A percentile compares a stretch with the other conserved stretches of the same genome.
These are phyloP conservation scores for Colletotrichum euphorbiae DNA, from an alignment of 2,329 filamentous ascomycete genomes.

Conservation along the genomic window DNA sequence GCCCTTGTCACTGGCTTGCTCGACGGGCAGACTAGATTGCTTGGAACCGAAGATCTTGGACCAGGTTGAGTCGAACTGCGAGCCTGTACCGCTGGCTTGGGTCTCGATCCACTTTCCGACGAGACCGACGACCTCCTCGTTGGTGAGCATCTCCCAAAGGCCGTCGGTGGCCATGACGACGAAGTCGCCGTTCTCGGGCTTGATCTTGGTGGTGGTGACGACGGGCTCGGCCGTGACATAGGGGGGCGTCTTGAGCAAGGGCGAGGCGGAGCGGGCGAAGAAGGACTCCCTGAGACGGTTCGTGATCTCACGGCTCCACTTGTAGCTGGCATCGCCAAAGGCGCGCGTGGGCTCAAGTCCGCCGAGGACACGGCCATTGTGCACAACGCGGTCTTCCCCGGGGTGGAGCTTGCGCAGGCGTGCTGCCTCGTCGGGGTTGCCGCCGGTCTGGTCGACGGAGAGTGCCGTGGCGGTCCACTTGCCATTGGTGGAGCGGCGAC, in stretches of 20 bases:
- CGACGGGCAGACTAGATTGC: slow-evolving; percentile 76
- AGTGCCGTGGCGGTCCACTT: slow-evolving; percentile 94
- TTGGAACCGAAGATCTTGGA: slow-evolving; percentile 69
- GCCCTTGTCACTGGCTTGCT: slow-evolving; percentile 64
- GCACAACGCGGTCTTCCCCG: slow-evolving; percentile 86
- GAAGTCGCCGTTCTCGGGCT: slow-evolving; percentile 92
- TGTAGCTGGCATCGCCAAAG: slow-evolving; percentile 97
- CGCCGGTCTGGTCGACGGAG: slow-evolving; percentile 93
- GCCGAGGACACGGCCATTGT: slow-evolving; percentile 90
- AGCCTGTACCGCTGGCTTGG: slow-evolving; percentile 66
- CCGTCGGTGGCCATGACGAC: slow-evolving; percentile 97
- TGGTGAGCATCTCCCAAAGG: slow-evolving; percentile 98
- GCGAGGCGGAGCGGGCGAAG: slow-evolving; percentile 84
- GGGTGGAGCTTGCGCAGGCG: slow-evolving; percentile 89
- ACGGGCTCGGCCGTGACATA: slow-evolving; percentile 98
- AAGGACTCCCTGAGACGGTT: slow-evolving; percentile 85
- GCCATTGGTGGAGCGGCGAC: slow-evolving; percentile 79
- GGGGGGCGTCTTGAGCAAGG: slow-evolving; percentile 87
- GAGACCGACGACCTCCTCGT: slow-evolving; percentile 96
- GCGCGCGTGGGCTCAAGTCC: slow-evolving; percentile 92
- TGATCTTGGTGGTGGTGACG: slow-evolving; percentile 90
- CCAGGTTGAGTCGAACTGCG: slow-evolving; percentile 79
- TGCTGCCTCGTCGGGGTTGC: slow-evolving; percentile 84
- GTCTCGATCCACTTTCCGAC: slow-evolving; percentile 97
- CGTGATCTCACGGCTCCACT: slow-evolving; percentile 90